These are phyloP conservation scores for Cladosporium phlei DNA, from an alignment of 2,329 filamentous ascomycete genomes.

Conservation along the genomic window DNA sequence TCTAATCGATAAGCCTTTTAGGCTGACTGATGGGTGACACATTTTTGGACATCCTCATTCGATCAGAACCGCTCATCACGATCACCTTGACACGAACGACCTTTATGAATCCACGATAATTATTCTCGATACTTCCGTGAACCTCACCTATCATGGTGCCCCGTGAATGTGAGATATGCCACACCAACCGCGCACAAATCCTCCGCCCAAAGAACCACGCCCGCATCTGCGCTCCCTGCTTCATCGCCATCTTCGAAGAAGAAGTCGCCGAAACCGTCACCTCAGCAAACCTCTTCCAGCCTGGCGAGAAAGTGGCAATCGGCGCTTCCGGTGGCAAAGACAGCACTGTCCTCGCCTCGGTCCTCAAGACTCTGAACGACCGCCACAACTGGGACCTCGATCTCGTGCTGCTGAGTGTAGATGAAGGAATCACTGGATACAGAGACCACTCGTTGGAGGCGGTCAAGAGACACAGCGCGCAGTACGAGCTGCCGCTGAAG, in stretches of 20 bases:
- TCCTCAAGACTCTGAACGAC: constrained; percentile 91
- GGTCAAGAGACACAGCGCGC: constrained; percentile 84
- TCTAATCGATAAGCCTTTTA: constrained; percentile 7
- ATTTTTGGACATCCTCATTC: no score
- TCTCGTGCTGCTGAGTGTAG: constrained; percentile 81
- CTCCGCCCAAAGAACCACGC: constrained; percentile 92
- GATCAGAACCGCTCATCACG: no score
- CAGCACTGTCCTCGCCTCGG: constrained; percentile 89
- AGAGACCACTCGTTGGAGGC: constrained; percentile 94
- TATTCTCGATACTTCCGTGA: not conserved
- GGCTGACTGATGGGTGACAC: constrained; percentile 1
- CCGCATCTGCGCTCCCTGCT: constrained; percentile 87
- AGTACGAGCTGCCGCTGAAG: constrained; percentile 86
- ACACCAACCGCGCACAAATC: constrained; percentile 73
- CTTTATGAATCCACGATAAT: constrained; percentile 9
- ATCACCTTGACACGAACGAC: constrained; percentile 1
- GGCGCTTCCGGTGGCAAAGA: constrained; percentile 97
- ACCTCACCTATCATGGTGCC: constrained; percentile 66
- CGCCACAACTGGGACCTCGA: constrained; percentile 81
- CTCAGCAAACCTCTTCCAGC: constrained; percentile 71
- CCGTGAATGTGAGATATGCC: constrained; percentile 69
- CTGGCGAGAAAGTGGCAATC: constrained; percentile 84
- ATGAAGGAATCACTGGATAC: constrained; percentile 96
- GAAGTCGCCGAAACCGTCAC: constrained; percentile 92
- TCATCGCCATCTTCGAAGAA: constrained; percentile 80